Evolutionary conservation across 2,329 filamentous ascomycete species (phyloP).

Genomic region (Aspergillus luchuensis): DNA sequence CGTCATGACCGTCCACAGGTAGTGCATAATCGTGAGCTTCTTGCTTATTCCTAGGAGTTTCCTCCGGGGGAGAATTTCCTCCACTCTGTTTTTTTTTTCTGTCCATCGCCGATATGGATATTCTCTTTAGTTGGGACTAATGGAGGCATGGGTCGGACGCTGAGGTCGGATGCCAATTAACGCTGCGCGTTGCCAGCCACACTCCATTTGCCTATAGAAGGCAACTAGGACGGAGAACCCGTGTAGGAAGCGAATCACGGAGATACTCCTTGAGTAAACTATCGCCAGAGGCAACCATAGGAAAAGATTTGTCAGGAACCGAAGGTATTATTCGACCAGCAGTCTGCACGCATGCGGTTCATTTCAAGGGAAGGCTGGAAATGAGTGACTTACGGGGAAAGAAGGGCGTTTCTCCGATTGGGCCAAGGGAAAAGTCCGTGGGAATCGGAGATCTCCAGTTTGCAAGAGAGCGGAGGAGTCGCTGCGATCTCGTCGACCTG

Average conservation of each 20-base stretch:
- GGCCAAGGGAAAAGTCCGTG: background rate
- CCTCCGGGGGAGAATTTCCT: background rate
- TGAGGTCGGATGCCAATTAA: background rate
- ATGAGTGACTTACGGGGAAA: background rate
- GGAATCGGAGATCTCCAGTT: background rate
- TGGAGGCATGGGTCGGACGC: background rate
- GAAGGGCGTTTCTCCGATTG: background rate
- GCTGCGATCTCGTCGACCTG: conserved; percentile 1
- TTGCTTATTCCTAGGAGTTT: background rate
- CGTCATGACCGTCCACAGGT: background rate
- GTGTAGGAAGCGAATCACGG: background rate
- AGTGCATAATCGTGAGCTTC: background rate
- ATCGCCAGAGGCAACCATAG: background rate
- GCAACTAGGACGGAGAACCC: background rate
- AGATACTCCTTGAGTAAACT: background rate
- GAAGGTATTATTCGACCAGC: background rate
- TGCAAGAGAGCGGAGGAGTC: background rate
- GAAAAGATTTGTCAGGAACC: background rate
- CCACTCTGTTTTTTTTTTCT: background rate
- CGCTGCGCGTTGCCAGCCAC: conserved; percentile 5
- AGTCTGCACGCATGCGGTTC: background rate
- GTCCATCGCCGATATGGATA: background rate
- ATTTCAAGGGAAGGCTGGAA: background rate
- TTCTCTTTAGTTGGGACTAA: background rate
- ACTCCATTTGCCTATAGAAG: background rate